phyloP scores from a whole-genome alignment of 805 yeast genomes.

The Lachancea waltii region DNA sequence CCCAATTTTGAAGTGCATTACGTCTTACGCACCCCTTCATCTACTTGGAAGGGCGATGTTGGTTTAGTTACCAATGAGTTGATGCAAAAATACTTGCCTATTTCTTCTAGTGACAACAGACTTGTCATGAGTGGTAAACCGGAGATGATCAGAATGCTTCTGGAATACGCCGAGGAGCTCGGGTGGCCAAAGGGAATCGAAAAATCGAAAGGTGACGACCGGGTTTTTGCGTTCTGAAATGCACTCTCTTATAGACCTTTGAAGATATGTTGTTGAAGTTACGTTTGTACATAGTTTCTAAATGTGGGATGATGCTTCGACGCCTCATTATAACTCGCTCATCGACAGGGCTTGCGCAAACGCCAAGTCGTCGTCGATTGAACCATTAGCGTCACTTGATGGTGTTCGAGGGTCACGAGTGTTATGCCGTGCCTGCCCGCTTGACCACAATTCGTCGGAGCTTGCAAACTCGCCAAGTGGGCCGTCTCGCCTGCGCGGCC shows the following conservation, averaged over 20 bases:
- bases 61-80: slow-evolving; percentile 59
- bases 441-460: neutral
- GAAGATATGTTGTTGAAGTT: neutral
- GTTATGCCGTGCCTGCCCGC: neutral
- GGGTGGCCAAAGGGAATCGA: slow-evolving; percentile 50
- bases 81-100: slow-evolving; percentile 48
- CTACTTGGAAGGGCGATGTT: slow-evolving; percentile 47
- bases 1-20: slow-evolving; percentile 59
- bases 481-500: slow-evolving; percentile 5
- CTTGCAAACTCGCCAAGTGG: slow-evolving; percentile 7
- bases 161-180: slow-evolving; percentile 45
- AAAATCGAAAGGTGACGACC: slow-evolving; percentile 44
- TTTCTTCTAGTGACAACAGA: slow-evolving; percentile 41
- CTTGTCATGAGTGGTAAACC: slow-evolving; percentile 72
- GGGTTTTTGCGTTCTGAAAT: slow-evolving; percentile 48
- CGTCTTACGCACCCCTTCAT: slow-evolving; percentile 46
- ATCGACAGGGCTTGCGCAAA: slow-evolving; percentile 32
- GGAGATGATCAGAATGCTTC: slow-evolving; percentile 52
- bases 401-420: neutral
- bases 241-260: no score
- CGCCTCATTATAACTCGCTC: slow-evolving; percentile 16
- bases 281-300: neutral
- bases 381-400: neutral
- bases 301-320: neutral
- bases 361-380: slow-evolving; percentile 22